Conservation (phyloP, 805 yeast genomes). For the Brettanomyces nanus region DNA sequence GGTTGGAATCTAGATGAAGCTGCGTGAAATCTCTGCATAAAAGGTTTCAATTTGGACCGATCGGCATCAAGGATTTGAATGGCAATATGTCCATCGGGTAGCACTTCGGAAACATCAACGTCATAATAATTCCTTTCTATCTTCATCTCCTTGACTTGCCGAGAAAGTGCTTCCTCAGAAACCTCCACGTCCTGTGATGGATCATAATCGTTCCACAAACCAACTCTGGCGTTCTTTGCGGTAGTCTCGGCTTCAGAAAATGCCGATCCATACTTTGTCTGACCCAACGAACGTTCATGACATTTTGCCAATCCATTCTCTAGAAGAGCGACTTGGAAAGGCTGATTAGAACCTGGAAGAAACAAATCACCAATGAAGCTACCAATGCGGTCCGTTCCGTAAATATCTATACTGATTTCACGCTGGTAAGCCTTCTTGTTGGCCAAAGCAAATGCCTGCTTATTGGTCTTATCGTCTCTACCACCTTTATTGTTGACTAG, state of each 20-base stretch:
- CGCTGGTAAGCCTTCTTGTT: conserved; percentile 56
- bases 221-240: conserved; percentile 48
- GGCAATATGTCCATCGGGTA: conserved; percentile 33
- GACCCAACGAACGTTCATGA: conserved; percentile 57
- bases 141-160: conserved; percentile 16
- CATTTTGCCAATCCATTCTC: conserved; percentile 55
- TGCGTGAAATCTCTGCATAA: conserved; percentile 40
- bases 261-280: conserved; percentile 46
- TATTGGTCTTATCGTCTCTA: conserved; percentile 28
- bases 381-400: conserved; percentile 68
- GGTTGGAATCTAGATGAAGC: conserved; percentile 27
- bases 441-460: conserved; percentile 47
- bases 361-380: conserved; percentile 70
- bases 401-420: conserved; percentile 62
- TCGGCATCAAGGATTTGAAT: conserved; percentile 36
- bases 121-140: conserved; percentile 36
- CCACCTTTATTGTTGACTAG: conserved; percentile 35
- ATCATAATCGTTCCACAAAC: conserved; percentile 61
- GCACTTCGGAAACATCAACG: conserved; percentile 44
- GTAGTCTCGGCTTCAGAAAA: conserved; percentile 52
- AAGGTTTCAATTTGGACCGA: conserved; percentile 31
- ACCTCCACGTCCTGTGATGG: conserved; percentile 32
- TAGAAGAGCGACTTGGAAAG: conserved; percentile 51
- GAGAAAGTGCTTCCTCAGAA: conserved; percentile 16
- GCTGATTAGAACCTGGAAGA: conserved; percentile 40